Conservation (phyloP, 345 rosid genomes). For the Moricandia arvensis region DNA sequence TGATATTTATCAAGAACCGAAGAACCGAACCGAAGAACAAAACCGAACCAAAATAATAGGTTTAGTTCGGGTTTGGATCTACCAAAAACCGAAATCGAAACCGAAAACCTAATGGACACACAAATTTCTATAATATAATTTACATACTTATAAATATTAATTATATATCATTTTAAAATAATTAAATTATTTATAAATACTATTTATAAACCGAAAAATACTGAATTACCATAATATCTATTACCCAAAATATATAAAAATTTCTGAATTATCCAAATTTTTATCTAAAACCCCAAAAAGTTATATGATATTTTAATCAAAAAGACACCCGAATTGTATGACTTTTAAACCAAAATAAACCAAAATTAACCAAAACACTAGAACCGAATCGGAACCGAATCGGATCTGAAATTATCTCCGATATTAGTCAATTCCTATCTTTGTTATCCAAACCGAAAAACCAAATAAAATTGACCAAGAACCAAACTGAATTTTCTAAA, state of each 20-base stretch:
- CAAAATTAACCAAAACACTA: background rate
- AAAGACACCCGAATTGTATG: background rate
- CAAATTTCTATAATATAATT: too few relatives aligned
- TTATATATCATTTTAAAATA: too few relatives aligned
- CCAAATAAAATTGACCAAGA: background rate
- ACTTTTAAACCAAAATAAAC: background rate
- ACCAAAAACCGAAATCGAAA: background rate
- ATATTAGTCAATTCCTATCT: background rate
- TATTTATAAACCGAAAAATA: too few relatives aligned
- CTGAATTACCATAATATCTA: too few relatives aligned
- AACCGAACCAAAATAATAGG: background rate
- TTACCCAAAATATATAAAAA: background rate
- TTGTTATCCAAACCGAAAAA: background rate
- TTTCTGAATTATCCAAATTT: background rate
- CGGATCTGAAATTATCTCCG: background rate
- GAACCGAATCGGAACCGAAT: background rate
- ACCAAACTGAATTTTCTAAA: background rate
- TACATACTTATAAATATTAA: background rate
- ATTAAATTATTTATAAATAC: too few relatives aligned
- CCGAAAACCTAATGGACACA: background rate
- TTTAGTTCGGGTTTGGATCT: background rate
- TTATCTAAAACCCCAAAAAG: background rate
- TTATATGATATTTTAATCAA: background rate
- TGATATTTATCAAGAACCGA: background rate
- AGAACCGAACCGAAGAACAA: background rate